Evolutionary conservation across 73 alveolate genomes (phyloP), one percentile per base, ranked within the genome.

Genomic region (Paramecium caudatum): DNA sequence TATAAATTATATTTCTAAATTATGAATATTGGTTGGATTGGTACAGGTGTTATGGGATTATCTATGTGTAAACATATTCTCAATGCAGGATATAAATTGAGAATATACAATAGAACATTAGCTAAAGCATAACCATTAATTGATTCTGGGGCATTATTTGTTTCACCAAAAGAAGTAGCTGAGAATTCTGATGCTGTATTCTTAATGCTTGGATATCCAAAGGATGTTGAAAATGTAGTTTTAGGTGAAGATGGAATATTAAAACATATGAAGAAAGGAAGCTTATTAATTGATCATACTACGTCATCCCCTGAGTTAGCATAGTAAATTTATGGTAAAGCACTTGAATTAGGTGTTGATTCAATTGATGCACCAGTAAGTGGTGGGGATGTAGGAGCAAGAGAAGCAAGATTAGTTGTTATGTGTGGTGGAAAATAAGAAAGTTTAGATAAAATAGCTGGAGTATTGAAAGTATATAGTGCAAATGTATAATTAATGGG

Each of bases 331-430:
- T 91, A 47, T 39, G 82, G 87, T 9, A 94, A 80, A 27, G 97
- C 96, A 3, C 46, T 30, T 50, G 50, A 80, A 45, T 41, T 85
- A 65, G 94, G 93, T n/a, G 90, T 96, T 33, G 78, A 81, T 30
- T 91, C 94, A 2, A 45, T 96, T 16, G 99, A 96, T 69, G 99
- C 98, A 13, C 98, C 99, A 46, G 99, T 96, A 16, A 91, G 97
- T 32, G 99, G 99, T 15, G 99, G 99, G 34, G 98, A 95, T 46
- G 65, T 96, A 50, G 99, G 99, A 25, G 99, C 99, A 32, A 84
- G 93, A 87, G 95, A 94, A 46, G 99, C 97, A 4, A 82, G 92
- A 68, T 92, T 96, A 25, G 97, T 94, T 7, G 92, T 95, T 4
- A 95, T 96, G 98, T 82, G 87, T 46, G 99, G 99, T 33, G 99